A percentile compares a stretch with the other conserved stretches of the same genome.
phyloP scores from a whole-genome alignment of 495 filamentous ascomycete genomes.

The Collariella sp. region DNA sequence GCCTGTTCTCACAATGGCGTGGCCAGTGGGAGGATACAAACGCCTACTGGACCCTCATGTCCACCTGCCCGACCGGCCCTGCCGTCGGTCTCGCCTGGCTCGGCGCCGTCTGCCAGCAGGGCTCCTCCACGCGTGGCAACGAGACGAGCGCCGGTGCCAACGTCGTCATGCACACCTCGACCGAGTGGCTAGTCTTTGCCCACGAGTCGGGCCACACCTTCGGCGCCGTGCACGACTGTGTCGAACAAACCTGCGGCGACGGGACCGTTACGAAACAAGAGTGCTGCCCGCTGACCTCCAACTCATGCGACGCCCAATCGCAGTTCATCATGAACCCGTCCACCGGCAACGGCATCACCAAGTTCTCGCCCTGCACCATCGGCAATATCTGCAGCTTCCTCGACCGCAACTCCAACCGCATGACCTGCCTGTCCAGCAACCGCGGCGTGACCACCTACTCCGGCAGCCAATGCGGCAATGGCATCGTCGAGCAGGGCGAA shows the following conservation, averaged over 20 bases:
- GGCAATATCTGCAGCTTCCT: constrained; percentile 96
- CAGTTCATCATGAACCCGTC: constrained; percentile 94
- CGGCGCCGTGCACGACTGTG: constrained; percentile 93
- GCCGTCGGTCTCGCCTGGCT: constrained; percentile 93
- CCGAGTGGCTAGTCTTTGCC: constrained; percentile 94
- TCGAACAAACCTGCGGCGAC: constrained; percentile 52
- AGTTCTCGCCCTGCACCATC: constrained; percentile 80
- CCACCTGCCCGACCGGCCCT: constrained; percentile 71
- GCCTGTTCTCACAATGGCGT: constrained; percentile 84
- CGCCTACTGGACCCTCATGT: constrained; percentile 90
- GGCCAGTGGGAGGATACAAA: constrained; percentile 62
- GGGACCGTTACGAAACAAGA: constrained; percentile 55
- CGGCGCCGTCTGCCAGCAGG: constrained; percentile 70
- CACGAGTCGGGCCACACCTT: constrained; percentile 95
- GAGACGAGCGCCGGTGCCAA: constrained; percentile 78
- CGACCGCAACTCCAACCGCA: constrained; percentile 67
- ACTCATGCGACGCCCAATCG: constrained; percentile 64
- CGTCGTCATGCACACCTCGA: constrained; percentile 74
- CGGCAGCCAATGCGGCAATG: constrained; percentile 85
- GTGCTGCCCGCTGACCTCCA: constrained; percentile 74
- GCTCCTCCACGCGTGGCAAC: constrained; percentile 38
- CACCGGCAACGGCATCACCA: constrained; percentile 57
- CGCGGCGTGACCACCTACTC: constrained; percentile 76
- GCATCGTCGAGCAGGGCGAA: constrained; percentile 89
- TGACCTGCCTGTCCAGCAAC: constrained; percentile 71